Evolutionary conservation across 352 stramenopile genomes (phyloP).

Genomic region (Pythium guiyangense): DNA sequence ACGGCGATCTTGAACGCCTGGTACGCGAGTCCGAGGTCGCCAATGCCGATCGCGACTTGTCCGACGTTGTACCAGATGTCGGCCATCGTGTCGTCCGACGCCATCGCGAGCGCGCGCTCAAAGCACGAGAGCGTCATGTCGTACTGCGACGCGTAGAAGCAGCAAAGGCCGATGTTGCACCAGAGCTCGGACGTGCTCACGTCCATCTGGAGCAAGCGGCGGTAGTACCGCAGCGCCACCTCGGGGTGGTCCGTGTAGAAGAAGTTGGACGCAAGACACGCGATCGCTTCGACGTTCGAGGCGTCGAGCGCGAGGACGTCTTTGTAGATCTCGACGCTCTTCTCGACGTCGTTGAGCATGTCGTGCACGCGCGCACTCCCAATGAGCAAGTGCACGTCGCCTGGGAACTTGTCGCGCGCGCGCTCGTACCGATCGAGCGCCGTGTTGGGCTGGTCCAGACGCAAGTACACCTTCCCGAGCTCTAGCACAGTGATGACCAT

Average conservation of each 20-base stretch:
- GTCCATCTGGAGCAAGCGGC: slow-evolving; percentile 91
- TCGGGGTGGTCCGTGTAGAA: slow-evolving; percentile 93
- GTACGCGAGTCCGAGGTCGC: slow-evolving; percentile 90
- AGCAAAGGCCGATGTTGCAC: slow-evolving; percentile 94
- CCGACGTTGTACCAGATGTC: slow-evolving; percentile 96
- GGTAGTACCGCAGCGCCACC: slow-evolving; percentile 91
- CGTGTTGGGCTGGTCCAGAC: slow-evolving; percentile 92
- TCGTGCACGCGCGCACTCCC: slow-evolving; percentile 90
- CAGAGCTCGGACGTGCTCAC: slow-evolving; percentile 90
- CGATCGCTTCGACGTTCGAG: slow-evolving; percentile 89
- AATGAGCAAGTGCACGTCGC: slow-evolving; percentile 78
- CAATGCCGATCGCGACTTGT: slow-evolving; percentile 90
- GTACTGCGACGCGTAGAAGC: slow-evolving; percentile 93
- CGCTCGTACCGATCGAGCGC: slow-evolving; percentile 84
- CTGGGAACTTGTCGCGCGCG: slow-evolving; percentile 61
- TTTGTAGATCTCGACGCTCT: slow-evolving; percentile 81
- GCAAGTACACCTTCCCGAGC: slow-evolving; percentile 92
- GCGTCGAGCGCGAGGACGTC: slow-evolving; percentile 86
- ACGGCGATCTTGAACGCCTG: slow-evolving; percentile 93
- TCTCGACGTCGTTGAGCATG: slow-evolving; percentile 88
- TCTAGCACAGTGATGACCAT: slow-evolving; percentile 91
- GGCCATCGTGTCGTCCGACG: slow-evolving; percentile 87
- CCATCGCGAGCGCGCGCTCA: slow-evolving; percentile 83
- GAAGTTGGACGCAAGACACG: slow-evolving; percentile 90
- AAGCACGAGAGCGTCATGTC: slow-evolving; percentile 94